Base-by-base conservation (phyloP, 352 stramenopile genomes). In the Globisporangium echinulatum region DNA sequence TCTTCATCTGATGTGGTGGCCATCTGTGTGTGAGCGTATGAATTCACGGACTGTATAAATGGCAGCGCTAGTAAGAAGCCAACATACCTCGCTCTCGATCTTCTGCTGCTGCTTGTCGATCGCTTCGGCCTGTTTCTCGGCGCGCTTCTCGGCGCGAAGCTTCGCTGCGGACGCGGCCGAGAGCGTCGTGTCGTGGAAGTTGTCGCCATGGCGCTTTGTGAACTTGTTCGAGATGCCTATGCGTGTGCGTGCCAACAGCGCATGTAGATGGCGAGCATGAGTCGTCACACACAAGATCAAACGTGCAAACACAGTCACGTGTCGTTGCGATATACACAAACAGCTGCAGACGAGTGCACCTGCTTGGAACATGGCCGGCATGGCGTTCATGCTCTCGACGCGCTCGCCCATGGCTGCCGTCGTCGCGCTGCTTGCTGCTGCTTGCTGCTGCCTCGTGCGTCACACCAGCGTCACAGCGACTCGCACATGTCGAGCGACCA, bases 151-250 rank as follows among this genome's bases (percentile, higher is more conserved):
- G 6, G 80, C 73, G 37, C 84, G 77, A 13, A 72, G 56, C 56
- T 88, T 89, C 0, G 84, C 82, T 4, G 75, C 79, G 6, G 84
- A 91, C 5, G 84, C 82, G 7, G 77, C 84, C 5, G 77, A 73
- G 39, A 94, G 69, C 0, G 79, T 90, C 17, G 82, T 91, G 59
- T 94, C 84, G 7, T 84, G 71, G 51, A 90, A 92, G 54, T 90
- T 89, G 36, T 58, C 64, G 7, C 68, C 62, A 71, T 89, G 83
- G 17, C 74, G 71, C 67, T 86, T 88, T 2, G 84, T 89, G 59
- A 94, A 94, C 62, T 94, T 94, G 71, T 66, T 87, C 8, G 84
- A 94, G 44, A 91, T 83, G 5, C 80, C 84, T 94, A 44, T 37
- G 10, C 8, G 37, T 4, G 37, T 4, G 37, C 9, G 15, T 8